Conservation (phyloP, 371 early-diverging fungal species). For the Mortierella sp. region DNA sequence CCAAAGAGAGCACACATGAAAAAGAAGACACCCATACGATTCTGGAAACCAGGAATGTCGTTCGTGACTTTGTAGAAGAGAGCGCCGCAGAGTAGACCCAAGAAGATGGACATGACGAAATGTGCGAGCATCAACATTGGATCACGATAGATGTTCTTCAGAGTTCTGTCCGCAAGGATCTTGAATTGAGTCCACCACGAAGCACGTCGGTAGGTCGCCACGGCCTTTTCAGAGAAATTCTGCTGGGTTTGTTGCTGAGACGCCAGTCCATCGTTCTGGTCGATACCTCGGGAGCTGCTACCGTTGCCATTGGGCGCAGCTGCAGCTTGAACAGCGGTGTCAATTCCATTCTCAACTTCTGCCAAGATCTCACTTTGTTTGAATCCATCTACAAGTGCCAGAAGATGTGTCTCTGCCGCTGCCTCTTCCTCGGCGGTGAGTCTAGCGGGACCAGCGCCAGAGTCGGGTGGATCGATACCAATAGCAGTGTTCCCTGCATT, state of each 20-base stretch:
- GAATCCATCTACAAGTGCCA: slow-evolving; percentile 63
- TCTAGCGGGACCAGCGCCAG: background rate
- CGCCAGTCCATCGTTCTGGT: background rate
- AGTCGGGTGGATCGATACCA: slow-evolving; percentile 18
- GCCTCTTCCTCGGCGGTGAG: slow-evolving; percentile 8
- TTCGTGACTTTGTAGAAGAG: slow-evolving; percentile 85
- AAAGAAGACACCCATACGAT: slow-evolving; percentile 88
- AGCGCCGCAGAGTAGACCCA: slow-evolving; percentile 85
- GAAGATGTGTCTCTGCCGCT: background rate
- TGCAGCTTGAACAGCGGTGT: slow-evolving; percentile 52
- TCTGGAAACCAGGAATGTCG: slow-evolving; percentile 89
- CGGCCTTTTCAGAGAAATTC: slow-evolving; percentile 28
- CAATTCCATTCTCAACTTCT: slow-evolving; percentile 62
- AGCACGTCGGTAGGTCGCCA: slow-evolving; percentile 66
- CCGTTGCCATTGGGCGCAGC: background rate
- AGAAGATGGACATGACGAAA: slow-evolving; percentile 78
- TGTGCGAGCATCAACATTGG: slow-evolving; percentile 88
- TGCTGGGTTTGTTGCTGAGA: background rate
- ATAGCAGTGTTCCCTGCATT: slow-evolving; percentile 8
- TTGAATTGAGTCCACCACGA: slow-evolving; percentile 81
- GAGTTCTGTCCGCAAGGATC: slow-evolving; percentile 68
- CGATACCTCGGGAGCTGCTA: background rate
- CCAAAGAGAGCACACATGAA: slow-evolving; percentile 87
- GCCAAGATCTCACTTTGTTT: slow-evolving; percentile 59
- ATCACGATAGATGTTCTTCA: slow-evolving; percentile 66